Conservation (phyloP, 805 yeast species). For the Sugiyamaella chiloensis region DNA sequence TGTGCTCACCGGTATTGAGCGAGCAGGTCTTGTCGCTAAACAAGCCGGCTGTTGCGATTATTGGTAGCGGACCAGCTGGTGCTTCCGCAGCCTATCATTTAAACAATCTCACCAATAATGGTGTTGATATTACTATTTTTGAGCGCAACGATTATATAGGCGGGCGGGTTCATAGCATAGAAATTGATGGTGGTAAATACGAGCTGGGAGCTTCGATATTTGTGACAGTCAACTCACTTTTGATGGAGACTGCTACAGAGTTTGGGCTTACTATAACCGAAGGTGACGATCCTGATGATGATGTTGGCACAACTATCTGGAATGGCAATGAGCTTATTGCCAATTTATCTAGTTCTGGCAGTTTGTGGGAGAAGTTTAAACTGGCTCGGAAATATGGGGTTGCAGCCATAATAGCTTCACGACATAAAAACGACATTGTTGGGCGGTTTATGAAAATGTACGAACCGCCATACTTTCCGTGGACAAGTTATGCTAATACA, state of each 20-base stretch:
- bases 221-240: conserved; percentile 39
- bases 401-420: conserved; percentile 28
- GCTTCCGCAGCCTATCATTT: conserved; percentile 46
- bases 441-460: conserved; percentile 34
- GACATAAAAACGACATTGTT: conserved; percentile 25
- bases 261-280: conserved; percentile 33
- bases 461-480: conserved; percentile 38
- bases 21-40: neutral
- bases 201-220: conserved; percentile 50
- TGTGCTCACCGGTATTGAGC: neutral
- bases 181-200: conserved; percentile 31
- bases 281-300: conserved; percentile 1
- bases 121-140: conserved; percentile 41
- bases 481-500: conserved; percentile 27
- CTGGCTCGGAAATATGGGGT: conserved; percentile 12
- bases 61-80: conserved; percentile 55
- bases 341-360: conserved; percentile 5
- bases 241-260: conserved; percentile 37
- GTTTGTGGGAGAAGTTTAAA: conserved; percentile 13
- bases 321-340: conserved; percentile 30
- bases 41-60: conserved; percentile 35
- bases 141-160: conserved; percentile 43
- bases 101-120: conserved; percentile 35
- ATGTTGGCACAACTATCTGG: conserved; percentile 34
- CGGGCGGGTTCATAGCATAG: conserved; percentile 44